Evolutionary conservation across 305 asterid species (phyloP), one percentile per base, ranked within the genome.

Genomic region (Fraxinus greggii): DNA sequence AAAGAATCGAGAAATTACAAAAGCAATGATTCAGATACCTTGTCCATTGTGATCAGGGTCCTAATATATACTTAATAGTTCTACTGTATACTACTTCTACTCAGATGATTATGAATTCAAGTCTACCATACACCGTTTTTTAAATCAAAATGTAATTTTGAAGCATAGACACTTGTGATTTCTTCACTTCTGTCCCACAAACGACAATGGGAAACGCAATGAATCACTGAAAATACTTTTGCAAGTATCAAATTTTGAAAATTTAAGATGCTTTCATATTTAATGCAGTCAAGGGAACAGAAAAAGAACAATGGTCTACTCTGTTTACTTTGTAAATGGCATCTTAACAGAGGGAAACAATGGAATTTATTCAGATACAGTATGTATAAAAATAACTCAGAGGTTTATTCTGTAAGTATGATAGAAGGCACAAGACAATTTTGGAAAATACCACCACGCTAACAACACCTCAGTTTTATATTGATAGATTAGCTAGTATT

Each of bases 401-500:
- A 70, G 1, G 42, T 70, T 29, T 67, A 5, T 70, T 70, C 42
- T 31, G 38, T 17, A 29, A 31, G 24, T 70, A 31, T 70, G 75
- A 70, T 15, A 72, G 56, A 65, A 74, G 59, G 42, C 19, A 23
- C 70, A 74, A 33, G 56, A 78, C 33, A 19, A 79, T 61, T 29
- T 59, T 65, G 73, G 38, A 63, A 79, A 29, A 83, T 61, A 45
- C 29, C 59, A 78, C 23, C 23, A 2, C 24, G 7, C 23, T 28
- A 35, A 38, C 36, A 63, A 74, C 81, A 80, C 79, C 63, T 36
- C 33, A 70, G 19, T 24, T 61, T 59, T 19, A 78, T 15, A 56
- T 54, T 75, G 51, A 51, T 80, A 26, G 40, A 82, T 59, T 83
- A 32, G 38, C 77, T 54, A 56, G 51, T 56, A 17, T 15, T 8